A percentile compares a stretch with the other conserved stretches of the same genome.
These are phyloP conservation scores for Tricharina praecox DNA, from an alignment of 495 filamentous ascomycete species.

Conservation along the genomic window DNA sequence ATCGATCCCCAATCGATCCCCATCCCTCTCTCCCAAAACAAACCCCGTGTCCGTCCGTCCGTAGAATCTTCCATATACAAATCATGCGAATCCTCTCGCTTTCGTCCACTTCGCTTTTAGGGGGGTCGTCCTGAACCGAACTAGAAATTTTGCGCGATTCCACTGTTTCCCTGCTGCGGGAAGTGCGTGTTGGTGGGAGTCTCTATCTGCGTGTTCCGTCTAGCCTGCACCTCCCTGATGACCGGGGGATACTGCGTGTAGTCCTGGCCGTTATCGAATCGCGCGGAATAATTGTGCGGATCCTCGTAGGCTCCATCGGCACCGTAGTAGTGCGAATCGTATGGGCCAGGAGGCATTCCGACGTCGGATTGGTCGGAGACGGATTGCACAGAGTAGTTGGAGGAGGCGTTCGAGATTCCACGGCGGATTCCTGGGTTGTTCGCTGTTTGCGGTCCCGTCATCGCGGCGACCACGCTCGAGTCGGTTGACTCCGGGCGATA, in stretches of 20 bases:
- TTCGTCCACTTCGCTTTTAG: too few species aligned
- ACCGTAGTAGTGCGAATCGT: constrained; percentile 27
- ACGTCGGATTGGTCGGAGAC: constrained; percentile 75
- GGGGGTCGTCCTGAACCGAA: too few species aligned
- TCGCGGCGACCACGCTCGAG: constrained; percentile 54
- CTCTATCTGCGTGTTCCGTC: constrained; percentile 86
- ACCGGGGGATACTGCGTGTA: constrained; percentile 39
- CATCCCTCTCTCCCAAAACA: too few species aligned
- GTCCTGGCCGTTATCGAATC: constrained; percentile 10
- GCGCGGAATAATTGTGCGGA: constrained; percentile 30
- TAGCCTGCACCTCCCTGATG: constrained; percentile 80
- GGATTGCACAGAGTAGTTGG: constrained; percentile 71
- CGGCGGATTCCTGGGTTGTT: constrained; percentile 59
- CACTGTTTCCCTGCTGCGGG: constrained; percentile 75
- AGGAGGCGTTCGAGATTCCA: constrained; percentile 90
- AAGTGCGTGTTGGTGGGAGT: constrained; percentile 55
- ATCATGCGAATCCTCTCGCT: too few species aligned
- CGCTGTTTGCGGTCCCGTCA: constrained; percentile 49
- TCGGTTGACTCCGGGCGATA: constrained; percentile 44
- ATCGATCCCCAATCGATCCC: too few species aligned
- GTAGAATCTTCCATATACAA: neutral
- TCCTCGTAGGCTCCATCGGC: constrained; percentile 32
- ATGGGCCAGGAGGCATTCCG: constrained; percentile 29
- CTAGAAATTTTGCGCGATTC: constrained; percentile 98
- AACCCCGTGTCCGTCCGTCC: too few species aligned